These are phyloP conservation scores for Torulaspora gathmanii DNA, from an alignment of 805 yeast species.

Conservation along the genomic window DNA sequence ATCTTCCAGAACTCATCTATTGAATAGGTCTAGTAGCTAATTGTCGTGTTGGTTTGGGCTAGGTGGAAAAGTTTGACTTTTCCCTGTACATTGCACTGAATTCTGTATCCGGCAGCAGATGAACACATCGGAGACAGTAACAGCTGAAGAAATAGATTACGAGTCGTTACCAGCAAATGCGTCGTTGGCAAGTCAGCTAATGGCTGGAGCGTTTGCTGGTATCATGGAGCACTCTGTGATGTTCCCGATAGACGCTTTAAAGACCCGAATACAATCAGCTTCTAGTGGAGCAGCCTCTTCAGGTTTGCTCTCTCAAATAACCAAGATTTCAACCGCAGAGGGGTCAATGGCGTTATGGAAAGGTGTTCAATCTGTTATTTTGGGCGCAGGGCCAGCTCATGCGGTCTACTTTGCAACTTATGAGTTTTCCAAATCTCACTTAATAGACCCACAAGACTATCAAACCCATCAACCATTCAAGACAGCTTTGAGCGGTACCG, in stretches of 20 bases:
- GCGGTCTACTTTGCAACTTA: constrained; percentile 95
- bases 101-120: constrained; percentile 4
- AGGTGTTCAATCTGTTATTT: constrained; percentile 83
- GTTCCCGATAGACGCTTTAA: constrained; percentile 95
- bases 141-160: constrained; percentile 63
- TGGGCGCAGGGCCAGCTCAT: constrained; percentile 99
- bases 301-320: constrained; percentile 57
- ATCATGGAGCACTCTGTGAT: constrained; percentile 96
- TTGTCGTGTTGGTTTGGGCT: neutral
- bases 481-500: constrained; percentile 83
- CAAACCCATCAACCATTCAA: constrained; percentile 63
- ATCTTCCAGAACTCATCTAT: neutral
- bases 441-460: constrained; percentile 35
- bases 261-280: constrained; percentile 80
- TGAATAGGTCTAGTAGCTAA: neutral
- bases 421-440: constrained; percentile 54
- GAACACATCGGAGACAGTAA: constrained; percentile 12
- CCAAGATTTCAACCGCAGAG: constrained; percentile 76
- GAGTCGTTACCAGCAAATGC: constrained; percentile 89
- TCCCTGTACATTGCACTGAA: neutral
- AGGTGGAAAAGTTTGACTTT: neutral
- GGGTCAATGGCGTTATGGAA: constrained; percentile 89
- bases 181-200: constrained; percentile 70
- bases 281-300: constrained; percentile 32
- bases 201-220: constrained; percentile 98